These are phyloP conservation scores for Baorangia bicolor DNA, from an alignment of 768 basidiomycete genomes.

Conservation along the genomic window DNA sequence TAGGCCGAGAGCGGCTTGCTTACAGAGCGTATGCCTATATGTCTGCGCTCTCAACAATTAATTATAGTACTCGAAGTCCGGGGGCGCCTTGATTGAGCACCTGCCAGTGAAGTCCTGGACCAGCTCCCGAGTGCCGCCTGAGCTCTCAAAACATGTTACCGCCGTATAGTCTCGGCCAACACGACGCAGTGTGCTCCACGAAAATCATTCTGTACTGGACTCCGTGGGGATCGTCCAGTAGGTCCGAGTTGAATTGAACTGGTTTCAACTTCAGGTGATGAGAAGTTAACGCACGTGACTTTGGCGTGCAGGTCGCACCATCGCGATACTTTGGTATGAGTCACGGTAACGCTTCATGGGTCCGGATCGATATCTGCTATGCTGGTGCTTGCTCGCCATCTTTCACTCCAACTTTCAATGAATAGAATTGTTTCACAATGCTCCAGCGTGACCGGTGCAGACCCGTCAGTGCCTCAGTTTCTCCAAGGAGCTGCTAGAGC, in stretches of 20 bases:
- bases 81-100: neutral
- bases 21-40: no score
- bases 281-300: conserved; percentile 20
- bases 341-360: neutral
- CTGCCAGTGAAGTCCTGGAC: no score
- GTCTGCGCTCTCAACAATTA: no score
- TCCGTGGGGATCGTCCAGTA: neutral
- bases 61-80: neutral
- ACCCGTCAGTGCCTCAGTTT: neutral
- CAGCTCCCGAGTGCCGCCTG: neutral
- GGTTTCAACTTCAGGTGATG: no score
- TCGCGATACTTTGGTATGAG: neutral
- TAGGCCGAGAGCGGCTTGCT: no score
- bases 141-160: neutral
- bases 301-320: neutral
- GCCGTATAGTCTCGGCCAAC: neutral
- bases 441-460: neutral
- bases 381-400: neutral
- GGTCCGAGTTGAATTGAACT: no score
- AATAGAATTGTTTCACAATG: neutral
- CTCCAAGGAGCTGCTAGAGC: neutral
- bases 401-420: neutral
- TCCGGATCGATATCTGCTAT: neutral
- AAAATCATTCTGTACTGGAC: neutral
- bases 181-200: neutral